Conservation (phyloP, 108 stramenopile species). For the Pseudonitzschia delicatissima region DNA sequence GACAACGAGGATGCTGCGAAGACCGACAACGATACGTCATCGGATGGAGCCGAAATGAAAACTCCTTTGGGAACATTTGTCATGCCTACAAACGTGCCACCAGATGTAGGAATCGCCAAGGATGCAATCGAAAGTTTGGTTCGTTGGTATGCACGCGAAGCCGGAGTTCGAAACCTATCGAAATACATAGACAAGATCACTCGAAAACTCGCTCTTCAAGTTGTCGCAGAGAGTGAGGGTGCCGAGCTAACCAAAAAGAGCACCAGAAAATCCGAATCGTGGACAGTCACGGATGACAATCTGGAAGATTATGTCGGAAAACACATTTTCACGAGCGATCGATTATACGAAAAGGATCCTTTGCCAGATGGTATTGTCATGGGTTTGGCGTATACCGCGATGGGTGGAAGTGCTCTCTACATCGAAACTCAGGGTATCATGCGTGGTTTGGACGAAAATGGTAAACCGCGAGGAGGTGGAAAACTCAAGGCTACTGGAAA, state of each 20-base stretch:
- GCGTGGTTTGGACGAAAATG: slow-evolving; percentile 63
- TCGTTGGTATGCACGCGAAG: slow-evolving; percentile 96
- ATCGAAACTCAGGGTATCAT: slow-evolving; percentile 94
- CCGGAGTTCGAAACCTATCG: slow-evolving; percentile 94
- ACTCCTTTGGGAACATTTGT: slow-evolving; percentile 45
- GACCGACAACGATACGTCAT: slow-evolving; percentile 18
- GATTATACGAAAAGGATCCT: slow-evolving; percentile 88
- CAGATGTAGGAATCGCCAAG: slow-evolving; percentile 56
- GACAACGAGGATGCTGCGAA: slow-evolving; percentile 15
- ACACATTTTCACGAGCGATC: slow-evolving; percentile 87
- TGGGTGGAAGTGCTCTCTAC: slow-evolving; percentile 96
- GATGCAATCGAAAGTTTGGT: slow-evolving; percentile 90
- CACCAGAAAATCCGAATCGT: slow-evolving; percentile 65
- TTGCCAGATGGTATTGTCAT: slow-evolving; percentile 95
- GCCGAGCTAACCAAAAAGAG: slow-evolving; percentile 71
- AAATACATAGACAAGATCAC: slow-evolving; percentile 96
- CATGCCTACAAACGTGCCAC: slow-evolving; percentile 59
- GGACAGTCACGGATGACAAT: slow-evolving; percentile 66
- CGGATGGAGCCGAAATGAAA: slow-evolving; percentile 12
- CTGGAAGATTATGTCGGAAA: slow-evolving; percentile 93
- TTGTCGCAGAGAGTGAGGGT: slow-evolving; percentile 87
- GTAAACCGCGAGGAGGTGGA: slow-evolving; percentile 75
- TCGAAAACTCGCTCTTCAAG: slow-evolving; percentile 81
- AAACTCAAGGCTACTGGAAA: slow-evolving; percentile 90
- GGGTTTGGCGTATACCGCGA: slow-evolving; percentile 97